Conservation (phyloP, 2,329 filamentous ascomycete genomes). For the Ascocoryne sarcoides region DNA sequence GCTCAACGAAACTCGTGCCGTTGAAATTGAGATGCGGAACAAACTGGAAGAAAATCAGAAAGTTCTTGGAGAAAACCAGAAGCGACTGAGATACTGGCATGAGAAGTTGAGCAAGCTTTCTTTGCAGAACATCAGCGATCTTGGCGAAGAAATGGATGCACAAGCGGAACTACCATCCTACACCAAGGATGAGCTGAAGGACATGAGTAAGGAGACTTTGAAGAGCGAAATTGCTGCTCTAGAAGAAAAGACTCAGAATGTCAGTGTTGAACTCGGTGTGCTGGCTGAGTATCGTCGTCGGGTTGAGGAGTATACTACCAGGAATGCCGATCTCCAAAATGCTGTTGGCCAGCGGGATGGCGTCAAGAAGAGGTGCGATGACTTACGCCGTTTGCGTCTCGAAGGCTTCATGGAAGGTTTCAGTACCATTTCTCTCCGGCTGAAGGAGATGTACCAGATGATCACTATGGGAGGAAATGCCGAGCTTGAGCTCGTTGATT, state of each 20-base stretch:
- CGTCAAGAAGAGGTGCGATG: constrained; percentile 87
- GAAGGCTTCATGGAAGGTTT: constrained; percentile 99
- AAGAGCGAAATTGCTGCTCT: constrained; percentile 57
- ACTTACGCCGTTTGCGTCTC: constrained; percentile 78
- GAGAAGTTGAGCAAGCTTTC: constrained; percentile 80
- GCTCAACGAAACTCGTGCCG: constrained; percentile 78
- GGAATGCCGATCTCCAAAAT: constrained; percentile 73
- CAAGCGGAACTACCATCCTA: constrained; percentile 63
- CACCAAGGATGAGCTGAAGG: constrained; percentile 60
- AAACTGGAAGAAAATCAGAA: constrained; percentile 97
- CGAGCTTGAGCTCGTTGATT: constrained; percentile 93
- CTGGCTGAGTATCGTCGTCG: constrained; percentile 81
- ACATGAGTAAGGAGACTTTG: constrained; percentile 56
- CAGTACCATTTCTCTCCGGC: constrained; percentile 79
- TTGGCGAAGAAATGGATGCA: constrained; percentile 45
- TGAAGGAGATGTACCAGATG: constrained; percentile 99
- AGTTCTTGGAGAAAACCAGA: constrained; percentile 75
- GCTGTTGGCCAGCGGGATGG: constrained; percentile 72
- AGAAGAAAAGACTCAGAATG: constrained; percentile 72
- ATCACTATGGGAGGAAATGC: constrained; percentile 99
- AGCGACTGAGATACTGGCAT: constrained; percentile 75
- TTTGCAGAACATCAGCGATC: constrained; percentile 71
- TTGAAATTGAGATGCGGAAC: constrained; percentile 97
- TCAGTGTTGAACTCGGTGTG: constrained; percentile 81
- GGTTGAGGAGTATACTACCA: constrained; percentile 71